Evolutionary conservation across 2,329 filamentous ascomycete species (phyloP).

Genomic region (Neopestalotiopsis clavispora): DNA sequence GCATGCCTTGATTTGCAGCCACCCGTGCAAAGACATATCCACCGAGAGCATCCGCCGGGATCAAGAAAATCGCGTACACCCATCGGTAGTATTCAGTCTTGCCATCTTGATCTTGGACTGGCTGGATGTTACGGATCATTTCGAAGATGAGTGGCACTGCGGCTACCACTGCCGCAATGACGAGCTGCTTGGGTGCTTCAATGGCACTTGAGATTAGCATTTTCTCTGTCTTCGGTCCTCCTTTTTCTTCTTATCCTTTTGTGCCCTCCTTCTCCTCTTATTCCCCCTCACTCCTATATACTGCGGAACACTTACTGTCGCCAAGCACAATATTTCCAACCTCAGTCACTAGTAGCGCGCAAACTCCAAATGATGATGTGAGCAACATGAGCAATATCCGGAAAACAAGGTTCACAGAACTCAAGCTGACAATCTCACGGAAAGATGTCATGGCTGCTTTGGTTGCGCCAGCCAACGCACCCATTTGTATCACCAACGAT

Average conservation of each 20-base stretch:
- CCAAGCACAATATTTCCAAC: conserved; percentile 12
- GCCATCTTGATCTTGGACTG: neutral
- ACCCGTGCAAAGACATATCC: conserved; percentile 16
- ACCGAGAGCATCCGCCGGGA: conserved; percentile 8
- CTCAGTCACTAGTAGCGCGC: conserved; percentile 13
- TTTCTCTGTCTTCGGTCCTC: neutral
- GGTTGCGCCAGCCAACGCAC: conserved; percentile 11
- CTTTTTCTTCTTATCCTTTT: no score
- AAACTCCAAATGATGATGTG: conserved; percentile 15
- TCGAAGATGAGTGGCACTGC: conserved; percentile 14
- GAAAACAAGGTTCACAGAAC: conserved; percentile 10
- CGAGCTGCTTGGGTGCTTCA: conserved; percentile 8
- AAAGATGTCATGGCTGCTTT: conserved; percentile 13
- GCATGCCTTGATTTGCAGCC: conserved; percentile 14
- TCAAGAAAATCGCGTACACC: conserved; percentile 8
- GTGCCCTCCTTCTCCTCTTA: no score
- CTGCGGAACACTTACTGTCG: conserved; percentile 6
- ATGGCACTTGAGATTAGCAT: neutral
- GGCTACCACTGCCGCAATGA: conserved; percentile 10
- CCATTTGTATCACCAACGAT: conserved; percentile 11
- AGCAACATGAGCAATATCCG: conserved; percentile 11
- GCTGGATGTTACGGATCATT: conserved; percentile 13
- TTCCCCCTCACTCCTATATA: neutral
- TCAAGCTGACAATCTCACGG: conserved; percentile 8
- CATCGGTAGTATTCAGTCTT: conserved; percentile 11